These are phyloP conservation scores for Oryza coarctata DNA, from an alignment of 176 grass and related monocot genomes.

Conservation along the genomic window DNA sequence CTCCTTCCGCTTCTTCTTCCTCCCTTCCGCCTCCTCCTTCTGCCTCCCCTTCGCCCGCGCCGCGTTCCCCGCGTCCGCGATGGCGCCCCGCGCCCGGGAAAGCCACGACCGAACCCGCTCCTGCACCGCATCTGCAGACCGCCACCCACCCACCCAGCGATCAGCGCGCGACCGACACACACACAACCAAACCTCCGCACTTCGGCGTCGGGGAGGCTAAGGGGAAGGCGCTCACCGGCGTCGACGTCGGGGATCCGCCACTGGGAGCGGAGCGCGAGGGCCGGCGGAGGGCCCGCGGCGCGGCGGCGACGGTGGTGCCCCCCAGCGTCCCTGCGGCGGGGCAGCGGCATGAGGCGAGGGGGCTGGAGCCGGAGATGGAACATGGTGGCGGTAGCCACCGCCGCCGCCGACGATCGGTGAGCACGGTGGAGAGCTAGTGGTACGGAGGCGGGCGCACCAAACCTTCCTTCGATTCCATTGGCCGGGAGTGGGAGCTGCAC, in stretches of 20 bases:
- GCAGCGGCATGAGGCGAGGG: conserved; percentile 39
- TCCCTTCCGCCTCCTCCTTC: conserved; percentile 45
- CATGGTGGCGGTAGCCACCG: conserved; percentile 17
- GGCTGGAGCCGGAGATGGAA: conserved; percentile 45
- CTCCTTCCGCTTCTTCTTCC: conserved; percentile 47
- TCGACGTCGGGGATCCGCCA: conserved; percentile 63
- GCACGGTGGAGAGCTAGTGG: conserved; percentile 18
- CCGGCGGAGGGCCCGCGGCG: neutral
- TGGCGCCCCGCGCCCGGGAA: conserved; percentile 49
- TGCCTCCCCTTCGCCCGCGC: conserved; percentile 38
- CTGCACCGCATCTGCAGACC: conserved; percentile 55
- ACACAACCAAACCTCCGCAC: neutral
- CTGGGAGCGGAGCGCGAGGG: conserved; percentile 41
- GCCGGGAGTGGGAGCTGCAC: conserved; percentile 8
- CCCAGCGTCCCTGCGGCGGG: conserved; percentile 28
- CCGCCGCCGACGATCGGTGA: neutral
- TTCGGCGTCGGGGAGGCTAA: neutral
- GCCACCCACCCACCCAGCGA: neutral
- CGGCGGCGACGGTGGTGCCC: conserved; percentile 12
- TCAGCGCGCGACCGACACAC: conserved; percentile 7
- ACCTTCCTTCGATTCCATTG: conserved; percentile 32
- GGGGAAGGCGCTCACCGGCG: conserved; percentile 31
- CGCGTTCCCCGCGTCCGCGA: conserved; percentile 43
- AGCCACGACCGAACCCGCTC: conserved; percentile 61
- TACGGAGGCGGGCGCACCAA: neutral